A percentile compares a stretch with the other conserved stretches of the same genome.
Evolutionary conservation across 176 grass and related monocot species (phyloP).

Genomic region (Carex scoparia): DNA sequence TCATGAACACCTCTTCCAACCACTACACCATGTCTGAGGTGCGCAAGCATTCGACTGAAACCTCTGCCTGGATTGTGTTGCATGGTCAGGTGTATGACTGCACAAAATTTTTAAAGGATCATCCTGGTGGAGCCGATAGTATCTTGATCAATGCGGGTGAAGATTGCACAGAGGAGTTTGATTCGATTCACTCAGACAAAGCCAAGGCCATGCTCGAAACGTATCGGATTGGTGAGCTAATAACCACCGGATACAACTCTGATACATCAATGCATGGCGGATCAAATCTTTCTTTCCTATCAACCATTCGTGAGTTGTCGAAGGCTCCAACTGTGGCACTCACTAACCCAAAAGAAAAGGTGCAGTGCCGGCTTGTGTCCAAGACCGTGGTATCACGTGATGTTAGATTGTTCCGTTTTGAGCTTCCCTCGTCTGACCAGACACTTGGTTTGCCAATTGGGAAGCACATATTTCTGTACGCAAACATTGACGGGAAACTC

Average conservation of each 20-base stretch:
- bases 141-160: slow-evolving; percentile 93
- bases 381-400: slow-evolving; percentile 65
- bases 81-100: slow-evolving; percentile 94
- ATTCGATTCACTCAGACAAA: slow-evolving; percentile 91
- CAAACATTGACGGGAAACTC: slow-evolving; percentile 63
- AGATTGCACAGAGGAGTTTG: slow-evolving; percentile 98
- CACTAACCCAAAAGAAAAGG: slow-evolving; percentile 60
- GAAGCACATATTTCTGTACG: slow-evolving; percentile 87
- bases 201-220: slow-evolving; percentile 71
- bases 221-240: slow-evolving; percentile 78
- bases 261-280: slow-evolving; percentile 57
- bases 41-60: slow-evolving; percentile 53
- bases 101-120: slow-evolving; percentile 73
- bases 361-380: slow-evolving; percentile 48
- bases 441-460: slow-evolving; percentile 71
- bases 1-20: slow-evolving; percentile 44
- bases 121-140: slow-evolving; percentile 84
- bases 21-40: slow-evolving; percentile 80
- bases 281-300: slow-evolving; percentile 32
- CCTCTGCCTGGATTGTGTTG: slow-evolving; percentile 80
- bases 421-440: slow-evolving; percentile 53
- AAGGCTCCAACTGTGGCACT: slow-evolving; percentile 39
- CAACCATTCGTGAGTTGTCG: slow-evolving; percentile 53
- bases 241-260: slow-evolving; percentile 65
- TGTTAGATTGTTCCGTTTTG: slow-evolving; percentile 72